These are phyloP conservation scores for Nymphaea colorata DNA, from an alignment of 164 flowering plant species.

Conservation along the genomic window DNA sequence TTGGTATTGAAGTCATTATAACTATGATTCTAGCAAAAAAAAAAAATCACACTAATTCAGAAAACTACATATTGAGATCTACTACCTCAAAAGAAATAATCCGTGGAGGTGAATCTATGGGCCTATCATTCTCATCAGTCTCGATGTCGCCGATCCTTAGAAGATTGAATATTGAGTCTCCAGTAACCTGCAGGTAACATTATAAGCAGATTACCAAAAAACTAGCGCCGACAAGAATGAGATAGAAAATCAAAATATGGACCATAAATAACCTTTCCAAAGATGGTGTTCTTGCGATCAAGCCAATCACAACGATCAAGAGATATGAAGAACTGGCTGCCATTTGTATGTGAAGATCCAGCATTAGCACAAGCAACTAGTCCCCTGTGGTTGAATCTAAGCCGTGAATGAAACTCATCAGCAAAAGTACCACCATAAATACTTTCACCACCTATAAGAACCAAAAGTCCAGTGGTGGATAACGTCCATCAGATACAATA, in stretches of 20 bases:
- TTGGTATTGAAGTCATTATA: too few relatives aligned
- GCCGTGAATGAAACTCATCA: slow-evolving; percentile 88
- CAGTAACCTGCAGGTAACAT: slow-evolving; percentile 58
- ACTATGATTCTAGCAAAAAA: too few relatives aligned
- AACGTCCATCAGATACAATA: too few relatives aligned
- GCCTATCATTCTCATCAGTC: slow-evolving; percentile 71
- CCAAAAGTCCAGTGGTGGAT: background rate
- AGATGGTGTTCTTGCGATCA: slow-evolving; percentile 78
- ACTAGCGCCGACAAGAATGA: too few relatives aligned
- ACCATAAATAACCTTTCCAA: slow-evolving; percentile 65
- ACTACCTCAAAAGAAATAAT: slow-evolving; percentile 75
- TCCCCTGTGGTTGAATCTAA: slow-evolving; percentile 87
- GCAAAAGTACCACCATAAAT: slow-evolving; percentile 67
- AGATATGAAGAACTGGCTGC: slow-evolving; percentile 89
- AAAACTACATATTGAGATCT: too few relatives aligned
- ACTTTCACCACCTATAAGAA: slow-evolving; percentile 73
- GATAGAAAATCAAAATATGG: slow-evolving; percentile 3
- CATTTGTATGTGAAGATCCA: slow-evolving; percentile 73
- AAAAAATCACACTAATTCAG: too few relatives aligned
- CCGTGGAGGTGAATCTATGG: slow-evolving; percentile 69
- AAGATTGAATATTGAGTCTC: slow-evolving; percentile 84
- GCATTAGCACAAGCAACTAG: slow-evolving; percentile 90
- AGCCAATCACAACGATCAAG: slow-evolving; percentile 92
- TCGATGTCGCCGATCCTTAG: slow-evolving; percentile 65
- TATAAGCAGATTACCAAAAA: slow-evolving; percentile 1